Evolutionary conservation across 139 green algal species (phyloP).

Genomic region (Chlorella sp.): DNA sequence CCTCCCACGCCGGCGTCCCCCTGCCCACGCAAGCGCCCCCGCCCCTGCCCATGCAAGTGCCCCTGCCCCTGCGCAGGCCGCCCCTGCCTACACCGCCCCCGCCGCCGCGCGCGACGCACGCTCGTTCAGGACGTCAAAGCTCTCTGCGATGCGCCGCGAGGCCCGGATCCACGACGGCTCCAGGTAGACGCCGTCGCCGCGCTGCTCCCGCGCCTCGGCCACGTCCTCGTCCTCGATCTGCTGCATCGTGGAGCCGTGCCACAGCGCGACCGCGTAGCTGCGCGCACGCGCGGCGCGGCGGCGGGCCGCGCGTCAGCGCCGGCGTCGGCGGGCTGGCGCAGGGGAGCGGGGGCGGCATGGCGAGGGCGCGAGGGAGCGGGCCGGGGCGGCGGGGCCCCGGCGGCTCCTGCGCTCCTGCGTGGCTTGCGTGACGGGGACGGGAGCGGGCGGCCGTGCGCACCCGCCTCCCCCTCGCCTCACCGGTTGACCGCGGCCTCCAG

Average conservation of each 20-base stretch:
- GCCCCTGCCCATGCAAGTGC: no score
- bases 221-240: conserved; percentile 39
- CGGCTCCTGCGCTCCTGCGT: neutral
- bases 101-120: conserved; percentile 1
- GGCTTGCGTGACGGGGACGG: neutral
- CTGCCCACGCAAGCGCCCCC: no score
- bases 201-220: conserved; percentile 1
- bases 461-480: neutral
- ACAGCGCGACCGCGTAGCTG: conserved; percentile 29
- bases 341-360: neutral
- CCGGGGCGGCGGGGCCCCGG: neutral
- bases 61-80: no score
- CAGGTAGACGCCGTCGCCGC: conserved; percentile 6
- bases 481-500: neutral
- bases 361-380: neutral
- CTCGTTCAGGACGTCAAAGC: conserved; percentile 30
- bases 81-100: neutral
- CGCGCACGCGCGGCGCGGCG: neutral
- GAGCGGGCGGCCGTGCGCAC: neutral
- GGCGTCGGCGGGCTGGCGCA: neutral
- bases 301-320: no score
- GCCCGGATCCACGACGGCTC: conserved; percentile 34
- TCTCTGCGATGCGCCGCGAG: neutral
- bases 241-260: conserved; percentile 22
- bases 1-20: no score